A percentile compares a stretch with the other conserved stretches of the same genome.
phyloP scores from a whole-genome alignment of 116 monocot species.

The Zostera marina region DNA sequence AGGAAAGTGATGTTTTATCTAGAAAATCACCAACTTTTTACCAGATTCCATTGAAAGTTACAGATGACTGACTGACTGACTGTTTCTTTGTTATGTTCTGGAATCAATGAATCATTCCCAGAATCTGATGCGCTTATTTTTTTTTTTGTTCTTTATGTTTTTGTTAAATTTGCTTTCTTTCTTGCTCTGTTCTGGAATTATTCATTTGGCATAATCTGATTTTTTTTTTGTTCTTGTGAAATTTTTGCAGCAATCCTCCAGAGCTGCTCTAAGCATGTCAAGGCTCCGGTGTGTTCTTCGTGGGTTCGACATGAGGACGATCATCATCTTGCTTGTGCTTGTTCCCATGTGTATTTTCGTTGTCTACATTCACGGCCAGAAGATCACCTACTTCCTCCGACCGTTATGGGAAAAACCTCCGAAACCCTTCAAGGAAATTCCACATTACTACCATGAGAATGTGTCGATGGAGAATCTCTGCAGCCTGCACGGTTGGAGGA shows the following conservation, averaged over 20 bases:
- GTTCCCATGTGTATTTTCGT: conserved; percentile 4
- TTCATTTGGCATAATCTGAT: background rate
- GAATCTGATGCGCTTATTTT: too few species aligned
- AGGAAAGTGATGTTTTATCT: too few species aligned
- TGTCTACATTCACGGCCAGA: conserved; percentile 17
- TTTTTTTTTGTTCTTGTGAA: background rate
- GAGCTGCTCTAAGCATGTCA: conserved; percentile 11
- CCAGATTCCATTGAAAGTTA: too few species aligned
- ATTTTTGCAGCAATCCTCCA: conserved; percentile 7
- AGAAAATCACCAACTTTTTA: too few species aligned
- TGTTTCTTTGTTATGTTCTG: too few species aligned
- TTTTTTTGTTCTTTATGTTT: too few species aligned
- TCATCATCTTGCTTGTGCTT: conserved; percentile 6
- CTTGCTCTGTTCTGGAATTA: too few species aligned
- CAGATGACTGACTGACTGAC: too few species aligned
- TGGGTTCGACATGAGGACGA: conserved; percentile 8
- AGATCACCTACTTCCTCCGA: conserved; percentile 21
- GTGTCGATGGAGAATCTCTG: conserved; percentile 16
- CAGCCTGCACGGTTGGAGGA: conserved; percentile 17
- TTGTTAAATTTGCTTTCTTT: too few species aligned
- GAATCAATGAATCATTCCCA: too few species aligned
- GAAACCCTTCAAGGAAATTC: conserved; percentile 13
- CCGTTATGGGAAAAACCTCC: conserved; percentile 23
- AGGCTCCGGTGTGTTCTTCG: conserved; percentile 11
- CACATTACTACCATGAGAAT: conserved; percentile 22